Conservation (phyloP, 164 flowering plant species). For the Taxillus chinensis region DNA sequence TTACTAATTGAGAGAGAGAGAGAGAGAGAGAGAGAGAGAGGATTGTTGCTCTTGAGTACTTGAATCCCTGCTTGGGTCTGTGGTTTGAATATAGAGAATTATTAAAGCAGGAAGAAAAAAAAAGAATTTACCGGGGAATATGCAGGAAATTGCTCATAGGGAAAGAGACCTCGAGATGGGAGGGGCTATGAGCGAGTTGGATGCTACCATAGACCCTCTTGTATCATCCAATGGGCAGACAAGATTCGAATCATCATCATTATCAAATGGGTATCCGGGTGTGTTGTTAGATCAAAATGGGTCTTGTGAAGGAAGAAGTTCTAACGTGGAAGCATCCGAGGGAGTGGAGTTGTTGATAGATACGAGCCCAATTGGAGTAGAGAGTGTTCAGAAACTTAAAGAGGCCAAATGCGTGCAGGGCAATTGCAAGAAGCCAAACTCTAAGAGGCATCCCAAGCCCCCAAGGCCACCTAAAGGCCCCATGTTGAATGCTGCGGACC, state of each 20-base stretch:
- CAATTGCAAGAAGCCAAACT: slow-evolving; percentile 14
- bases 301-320: not conserved
- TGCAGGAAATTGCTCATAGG: too few relatives aligned
- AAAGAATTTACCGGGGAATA: too few relatives aligned
- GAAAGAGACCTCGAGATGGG: slow-evolving; percentile 24
- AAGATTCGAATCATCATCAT: not conserved
- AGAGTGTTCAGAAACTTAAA: slow-evolving; percentile 9
- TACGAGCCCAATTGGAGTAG: slow-evolving; percentile 9
- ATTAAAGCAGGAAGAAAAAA: too few relatives aligned
- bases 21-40: too few relatives aligned
- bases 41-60: too few relatives aligned
- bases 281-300: slow-evolving; percentile 14
- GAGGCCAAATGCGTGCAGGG: slow-evolving; percentile 1
- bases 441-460: slow-evolving; percentile 36
- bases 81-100: too few relatives aligned
- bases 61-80: too few relatives aligned
- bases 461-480: slow-evolving; percentile 51
- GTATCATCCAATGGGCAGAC: slow-evolving; percentile 1
- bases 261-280: slow-evolving; percentile 6
- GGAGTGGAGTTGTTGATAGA: slow-evolving; percentile 15
- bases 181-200: slow-evolving; percentile 20
- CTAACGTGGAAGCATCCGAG: slow-evolving; percentile 6
- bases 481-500: slow-evolving; percentile 30
- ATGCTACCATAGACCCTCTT: slow-evolving; percentile 7
- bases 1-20: too few relatives aligned